phyloP scores from a whole-genome alignment of 2,329 filamentous ascomycete genomes.

The Talaromyces sp. region DNA sequence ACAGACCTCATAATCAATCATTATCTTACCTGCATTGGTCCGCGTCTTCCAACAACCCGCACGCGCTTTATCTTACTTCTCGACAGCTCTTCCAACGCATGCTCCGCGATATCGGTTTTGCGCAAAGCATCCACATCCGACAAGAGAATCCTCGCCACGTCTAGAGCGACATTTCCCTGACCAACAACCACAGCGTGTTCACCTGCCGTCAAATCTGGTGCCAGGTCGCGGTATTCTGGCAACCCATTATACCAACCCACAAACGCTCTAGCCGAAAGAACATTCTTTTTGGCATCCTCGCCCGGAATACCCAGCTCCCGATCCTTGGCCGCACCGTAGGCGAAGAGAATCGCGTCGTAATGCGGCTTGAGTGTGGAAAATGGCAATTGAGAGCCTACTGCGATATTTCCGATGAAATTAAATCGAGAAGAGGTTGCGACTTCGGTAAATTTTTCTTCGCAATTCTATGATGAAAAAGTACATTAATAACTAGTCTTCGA shows the following conservation, averaged over 20 bases:
- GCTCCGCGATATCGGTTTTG: conserved; percentile 83
- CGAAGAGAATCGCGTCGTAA: conserved; percentile 88
- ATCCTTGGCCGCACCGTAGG: conserved; percentile 88
- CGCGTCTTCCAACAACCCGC: conserved; percentile 81
- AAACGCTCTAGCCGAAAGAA: conserved; percentile 86
- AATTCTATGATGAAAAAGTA: conserved; percentile 61
- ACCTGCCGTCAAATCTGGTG: conserved; percentile 68
- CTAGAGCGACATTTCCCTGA: conserved; percentile 92
- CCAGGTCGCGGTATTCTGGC: conserved; percentile 70
- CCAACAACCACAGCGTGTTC: conserved; percentile 87
- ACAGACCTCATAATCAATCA: neutral
- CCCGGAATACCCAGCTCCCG: conserved; percentile 74
- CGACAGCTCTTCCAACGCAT: conserved; percentile 70
- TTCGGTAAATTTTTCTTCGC: conserved; percentile 87
- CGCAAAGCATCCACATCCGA: conserved; percentile 68
- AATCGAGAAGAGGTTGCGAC: conserved; percentile 79
- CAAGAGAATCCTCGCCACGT: conserved; percentile 84
- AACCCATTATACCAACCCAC: conserved; percentile 99
- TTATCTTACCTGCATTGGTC: conserved; percentile 71
- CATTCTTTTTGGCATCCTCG: conserved; percentile 63
- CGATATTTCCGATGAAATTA: conserved; percentile 85
- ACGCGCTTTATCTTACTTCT: conserved; percentile 74
- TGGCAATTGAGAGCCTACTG: conserved; percentile 68
- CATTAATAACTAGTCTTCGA: neutral
- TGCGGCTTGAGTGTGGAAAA: conserved; percentile 68